Evolutionary conservation across 108 stramenopile species (phyloP).

Genomic region (Thalassiosira profunda): DNA sequence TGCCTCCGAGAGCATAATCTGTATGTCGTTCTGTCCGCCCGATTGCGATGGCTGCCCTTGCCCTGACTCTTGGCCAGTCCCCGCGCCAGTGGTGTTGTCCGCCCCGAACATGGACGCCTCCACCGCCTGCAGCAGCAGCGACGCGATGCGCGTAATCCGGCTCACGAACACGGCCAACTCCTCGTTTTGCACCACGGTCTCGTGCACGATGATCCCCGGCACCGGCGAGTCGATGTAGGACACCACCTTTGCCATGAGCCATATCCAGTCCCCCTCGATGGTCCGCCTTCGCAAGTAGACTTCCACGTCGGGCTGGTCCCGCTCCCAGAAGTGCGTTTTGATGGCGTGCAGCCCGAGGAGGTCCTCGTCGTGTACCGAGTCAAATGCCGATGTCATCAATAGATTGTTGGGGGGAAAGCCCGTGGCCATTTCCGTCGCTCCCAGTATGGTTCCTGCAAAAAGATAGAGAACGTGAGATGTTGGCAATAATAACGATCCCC

Average conservation of each 20-base stretch:
- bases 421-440: slow-evolving; percentile 81
- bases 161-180: slow-evolving; percentile 46
- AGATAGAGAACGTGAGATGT: background rate
- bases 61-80: background rate
- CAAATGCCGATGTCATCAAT: slow-evolving; percentile 86
- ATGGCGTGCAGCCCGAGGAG: slow-evolving; percentile 74
- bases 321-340: slow-evolving; percentile 89
- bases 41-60: background rate
- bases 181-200: slow-evolving; percentile 50
- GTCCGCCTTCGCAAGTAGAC: slow-evolving; percentile 71
- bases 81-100: background rate
- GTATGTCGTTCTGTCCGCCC: slow-evolving; percentile 55
- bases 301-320: slow-evolving; percentile 74
- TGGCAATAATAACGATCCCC: background rate
- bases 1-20: slow-evolving; percentile 53
- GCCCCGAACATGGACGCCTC: slow-evolving; percentile 55
- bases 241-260: slow-evolving; percentile 75
- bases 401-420: slow-evolving; percentile 79
- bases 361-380: slow-evolving; percentile 81
- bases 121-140: slow-evolving; percentile 72
- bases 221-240: slow-evolving; percentile 77
- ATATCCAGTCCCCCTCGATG: slow-evolving; percentile 75
- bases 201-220: slow-evolving; percentile 69
- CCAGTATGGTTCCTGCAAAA: slow-evolving; percentile 78
- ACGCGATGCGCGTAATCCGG: slow-evolving; percentile 67